Percentiles rank a stretch among this genome's conserved stretches.
Conservation (phyloP, 2,329 filamentous ascomycete species). For the Aschersonia sp. region DNA sequence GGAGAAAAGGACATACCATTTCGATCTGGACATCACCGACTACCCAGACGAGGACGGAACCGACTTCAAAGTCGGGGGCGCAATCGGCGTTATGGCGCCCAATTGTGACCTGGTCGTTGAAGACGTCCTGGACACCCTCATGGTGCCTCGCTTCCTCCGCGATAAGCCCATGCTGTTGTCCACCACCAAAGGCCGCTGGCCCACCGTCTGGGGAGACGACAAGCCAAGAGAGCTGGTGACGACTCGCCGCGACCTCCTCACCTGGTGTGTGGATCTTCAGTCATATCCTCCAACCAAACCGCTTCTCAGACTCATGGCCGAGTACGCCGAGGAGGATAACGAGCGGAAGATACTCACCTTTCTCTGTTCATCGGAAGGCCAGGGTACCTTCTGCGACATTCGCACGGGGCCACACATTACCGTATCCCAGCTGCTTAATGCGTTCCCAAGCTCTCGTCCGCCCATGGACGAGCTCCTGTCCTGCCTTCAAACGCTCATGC, state of each 20-base stretch:
- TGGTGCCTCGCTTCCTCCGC: constrained; percentile 67
- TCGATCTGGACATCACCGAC: constrained; percentile 90
- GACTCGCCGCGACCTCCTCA: constrained; percentile 80
- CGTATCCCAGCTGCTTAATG: constrained; percentile 70
- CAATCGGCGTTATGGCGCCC: constrained; percentile 83
- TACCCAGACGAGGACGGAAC: constrained; percentile 74
- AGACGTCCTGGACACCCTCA: constrained; percentile 66
- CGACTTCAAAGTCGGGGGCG: constrained; percentile 93
- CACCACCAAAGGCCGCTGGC: constrained; percentile 77
- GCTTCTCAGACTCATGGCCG: constrained; percentile 71
- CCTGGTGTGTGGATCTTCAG: constrained; percentile 90
- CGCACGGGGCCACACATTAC: constrained; percentile 80
- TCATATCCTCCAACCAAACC: constrained; percentile 84
- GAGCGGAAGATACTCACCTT: constrained; percentile 84
- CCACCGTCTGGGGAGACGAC: constrained; percentile 95
- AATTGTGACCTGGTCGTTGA: constrained; percentile 69
- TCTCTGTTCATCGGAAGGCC: constrained; percentile 78
- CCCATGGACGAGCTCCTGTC: constrained; percentile 72
- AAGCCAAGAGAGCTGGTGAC: constrained; percentile 72
- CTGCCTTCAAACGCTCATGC: constrained; percentile 78
- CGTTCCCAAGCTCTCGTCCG: constrained; percentile 84
- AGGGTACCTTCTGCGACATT: constrained; percentile 86
- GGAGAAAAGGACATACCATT: constrained; percentile 95
- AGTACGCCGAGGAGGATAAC: constrained; percentile 63
- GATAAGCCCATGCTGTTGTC: constrained; percentile 70